phyloP scores from a whole-genome alignment of 2,329 filamentous ascomycete species.

The Volutella citrinella region DNA sequence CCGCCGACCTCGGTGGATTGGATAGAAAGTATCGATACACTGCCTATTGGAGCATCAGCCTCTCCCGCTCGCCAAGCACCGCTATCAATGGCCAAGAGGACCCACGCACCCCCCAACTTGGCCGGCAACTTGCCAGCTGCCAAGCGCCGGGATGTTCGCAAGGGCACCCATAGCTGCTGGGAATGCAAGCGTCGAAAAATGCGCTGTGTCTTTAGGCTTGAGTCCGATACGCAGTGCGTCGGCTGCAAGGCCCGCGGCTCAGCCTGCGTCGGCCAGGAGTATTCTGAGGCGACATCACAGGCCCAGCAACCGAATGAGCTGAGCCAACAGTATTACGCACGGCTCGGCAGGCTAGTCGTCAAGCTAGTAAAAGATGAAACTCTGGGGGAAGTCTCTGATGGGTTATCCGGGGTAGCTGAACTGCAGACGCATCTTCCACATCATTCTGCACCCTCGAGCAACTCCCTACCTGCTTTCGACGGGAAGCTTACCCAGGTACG shows the following conservation, averaged over 20 bases:
- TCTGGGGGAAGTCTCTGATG: neutral
- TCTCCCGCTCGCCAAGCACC: too few species aligned
- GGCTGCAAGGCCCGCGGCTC: slow-evolving; percentile 6
- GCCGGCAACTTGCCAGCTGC: neutral
- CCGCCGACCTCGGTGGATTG: too few species aligned
- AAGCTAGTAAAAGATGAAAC: slow-evolving; percentile 9
- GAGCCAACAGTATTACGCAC: slow-evolving; percentile 1
- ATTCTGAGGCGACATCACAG: slow-evolving; percentile 5
- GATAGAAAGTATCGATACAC: too few species aligned
- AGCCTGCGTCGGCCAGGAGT: slow-evolving; percentile 8
- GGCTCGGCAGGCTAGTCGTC: slow-evolving; percentile 6
- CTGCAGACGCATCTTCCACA: too few species aligned
- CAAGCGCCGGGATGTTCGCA: slow-evolving; percentile 12
- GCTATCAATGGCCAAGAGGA: too few species aligned
- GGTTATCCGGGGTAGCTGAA: neutral
- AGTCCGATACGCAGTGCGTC: slow-evolving; percentile 3
- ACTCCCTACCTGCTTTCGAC: too few species aligned
- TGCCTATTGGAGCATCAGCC: too few species aligned
- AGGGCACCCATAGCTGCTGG: slow-evolving; percentile 12
- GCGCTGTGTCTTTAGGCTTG: slow-evolving; percentile 7
- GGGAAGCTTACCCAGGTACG: too few species aligned
- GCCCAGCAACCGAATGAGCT: neutral
- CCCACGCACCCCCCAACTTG: too few species aligned
- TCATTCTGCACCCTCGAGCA: too few species aligned
- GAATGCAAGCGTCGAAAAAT: slow-evolving; percentile 10